Conservation (phyloP, 306 rosid genomes). For the Quercus berberidifolia region DNA sequence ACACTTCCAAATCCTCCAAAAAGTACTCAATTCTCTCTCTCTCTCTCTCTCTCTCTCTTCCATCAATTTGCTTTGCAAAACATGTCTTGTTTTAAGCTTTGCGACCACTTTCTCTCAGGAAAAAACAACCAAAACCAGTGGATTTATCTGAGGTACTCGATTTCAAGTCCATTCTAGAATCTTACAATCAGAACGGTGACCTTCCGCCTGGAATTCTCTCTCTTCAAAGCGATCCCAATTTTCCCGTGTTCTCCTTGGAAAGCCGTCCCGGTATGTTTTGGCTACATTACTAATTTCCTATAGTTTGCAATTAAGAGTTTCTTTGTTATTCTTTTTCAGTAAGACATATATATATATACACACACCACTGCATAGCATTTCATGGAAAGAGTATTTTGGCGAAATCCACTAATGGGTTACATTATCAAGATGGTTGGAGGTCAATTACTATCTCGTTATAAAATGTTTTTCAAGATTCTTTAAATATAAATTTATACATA, state of each 20-base stretch:
- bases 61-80: neutral
- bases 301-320: neutral
- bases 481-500: too few relatives aligned
- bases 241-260: constrained; percentile 64
- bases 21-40: constrained; percentile 31
- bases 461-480: too few relatives aligned
- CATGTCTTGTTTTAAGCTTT: neutral
- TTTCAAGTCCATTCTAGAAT: constrained; percentile 60
- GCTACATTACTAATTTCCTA: neutral
- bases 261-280: constrained; percentile 54
- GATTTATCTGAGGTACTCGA: constrained; percentile 81
- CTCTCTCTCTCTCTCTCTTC: neutral
- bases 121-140: constrained; percentile 58
- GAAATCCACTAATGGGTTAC: too few relatives aligned
- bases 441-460: too few relatives aligned
- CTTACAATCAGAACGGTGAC: constrained; percentile 31
- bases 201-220: constrained; percentile 51
- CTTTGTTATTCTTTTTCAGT: neutral
- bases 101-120: constrained; percentile 40
- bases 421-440: too few relatives aligned
- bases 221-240: constrained; percentile 28
- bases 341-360: neutral
- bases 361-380: too few relatives aligned
- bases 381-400: too few relatives aligned
- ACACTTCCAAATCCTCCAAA: constrained; percentile 45